Conservation (phyloP, 1,284 basidiomycete species). For the Ustilago hordei region DNA sequence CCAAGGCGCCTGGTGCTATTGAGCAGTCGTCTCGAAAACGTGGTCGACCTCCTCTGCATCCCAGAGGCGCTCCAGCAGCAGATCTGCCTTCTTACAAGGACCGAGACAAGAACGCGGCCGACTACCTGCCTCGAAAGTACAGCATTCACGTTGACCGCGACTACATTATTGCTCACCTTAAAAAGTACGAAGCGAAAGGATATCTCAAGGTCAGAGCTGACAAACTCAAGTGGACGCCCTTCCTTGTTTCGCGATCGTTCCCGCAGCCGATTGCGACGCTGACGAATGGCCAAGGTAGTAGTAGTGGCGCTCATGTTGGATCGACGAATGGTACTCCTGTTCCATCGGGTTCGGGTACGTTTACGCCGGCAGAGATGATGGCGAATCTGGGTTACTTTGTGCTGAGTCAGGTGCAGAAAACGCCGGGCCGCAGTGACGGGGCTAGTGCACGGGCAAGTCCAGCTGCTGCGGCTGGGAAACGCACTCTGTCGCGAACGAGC, state of each 20-base stretch:
- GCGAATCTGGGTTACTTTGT: slow-evolving; percentile 50
- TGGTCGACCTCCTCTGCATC: slow-evolving; percentile 35
- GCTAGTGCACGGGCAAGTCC: slow-evolving; percentile 27
- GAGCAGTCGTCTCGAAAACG: slow-evolving; percentile 33
- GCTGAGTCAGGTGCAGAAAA: slow-evolving; percentile 37
- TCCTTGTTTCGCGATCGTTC: slow-evolving; percentile 77
- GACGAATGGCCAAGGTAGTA: slow-evolving; percentile 10
- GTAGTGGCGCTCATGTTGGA: slow-evolving; percentile 5
- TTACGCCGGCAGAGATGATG: slow-evolving; percentile 38
- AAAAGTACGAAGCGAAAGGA: slow-evolving; percentile 81
- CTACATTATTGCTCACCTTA: slow-evolving; percentile 78
- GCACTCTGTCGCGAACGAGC: not conserved
- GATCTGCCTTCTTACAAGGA: slow-evolving; percentile 43
- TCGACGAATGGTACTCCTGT: slow-evolving; percentile 31
- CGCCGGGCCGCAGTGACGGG: slow-evolving; percentile 23
- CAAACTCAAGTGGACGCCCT: slow-evolving; percentile 94
- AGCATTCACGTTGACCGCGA: slow-evolving; percentile 80
- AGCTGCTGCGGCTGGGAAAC: slow-evolving; percentile 22
- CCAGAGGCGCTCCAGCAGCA: slow-evolving; percentile 23
- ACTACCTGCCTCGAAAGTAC: slow-evolving; percentile 79
- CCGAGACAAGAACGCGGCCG: slow-evolving; percentile 70
- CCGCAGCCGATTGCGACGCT: slow-evolving; percentile 35
- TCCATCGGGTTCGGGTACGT: slow-evolving; percentile 30
- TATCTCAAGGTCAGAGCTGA: slow-evolving; percentile 84
- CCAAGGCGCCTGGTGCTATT: not conserved